Conservation (phyloP, 257 asterid species). For the Solanum verrucosum region DNA sequence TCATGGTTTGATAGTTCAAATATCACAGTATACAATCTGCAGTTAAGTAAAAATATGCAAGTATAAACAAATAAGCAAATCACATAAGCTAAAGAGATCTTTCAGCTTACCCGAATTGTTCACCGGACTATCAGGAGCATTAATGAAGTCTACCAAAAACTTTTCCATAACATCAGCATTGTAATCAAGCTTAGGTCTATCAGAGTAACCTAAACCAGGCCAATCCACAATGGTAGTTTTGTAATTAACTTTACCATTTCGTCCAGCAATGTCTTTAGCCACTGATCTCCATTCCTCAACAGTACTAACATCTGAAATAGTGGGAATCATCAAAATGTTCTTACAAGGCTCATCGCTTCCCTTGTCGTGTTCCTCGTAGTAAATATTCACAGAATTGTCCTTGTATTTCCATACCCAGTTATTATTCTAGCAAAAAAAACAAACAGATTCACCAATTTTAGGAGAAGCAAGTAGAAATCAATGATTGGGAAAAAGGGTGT, state of each 20-base stretch:
- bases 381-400: constrained; percentile 55
- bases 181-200: constrained; percentile 78
- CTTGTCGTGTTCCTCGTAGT: constrained; percentile 52
- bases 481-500: background rate
- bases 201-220: constrained; percentile 95
- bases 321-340: constrained; percentile 75
- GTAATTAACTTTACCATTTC: constrained; percentile 34
- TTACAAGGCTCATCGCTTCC: constrained; percentile 30
- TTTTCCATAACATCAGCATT: constrained; percentile 82
- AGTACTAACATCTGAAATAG: constrained; percentile 92
- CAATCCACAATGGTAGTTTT: constrained; percentile 85
- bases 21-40: background rate
- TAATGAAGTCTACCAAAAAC: constrained; percentile 72
- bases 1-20: background rate
- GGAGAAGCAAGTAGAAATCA: background rate
- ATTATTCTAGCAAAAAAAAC: background rate
- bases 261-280: constrained; percentile 60
- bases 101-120: constrained; percentile 37
- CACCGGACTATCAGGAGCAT: constrained; percentile 54
- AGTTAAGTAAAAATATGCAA: background rate
- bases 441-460: background rate
- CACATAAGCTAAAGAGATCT: background rate
- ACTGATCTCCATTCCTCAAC: constrained; percentile 91
- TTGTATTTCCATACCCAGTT: constrained; percentile 71
- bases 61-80: background rate